Base-by-base conservation (phyloP, 805 yeast genomes). In the Barnettozyma pratensis region DNA sequence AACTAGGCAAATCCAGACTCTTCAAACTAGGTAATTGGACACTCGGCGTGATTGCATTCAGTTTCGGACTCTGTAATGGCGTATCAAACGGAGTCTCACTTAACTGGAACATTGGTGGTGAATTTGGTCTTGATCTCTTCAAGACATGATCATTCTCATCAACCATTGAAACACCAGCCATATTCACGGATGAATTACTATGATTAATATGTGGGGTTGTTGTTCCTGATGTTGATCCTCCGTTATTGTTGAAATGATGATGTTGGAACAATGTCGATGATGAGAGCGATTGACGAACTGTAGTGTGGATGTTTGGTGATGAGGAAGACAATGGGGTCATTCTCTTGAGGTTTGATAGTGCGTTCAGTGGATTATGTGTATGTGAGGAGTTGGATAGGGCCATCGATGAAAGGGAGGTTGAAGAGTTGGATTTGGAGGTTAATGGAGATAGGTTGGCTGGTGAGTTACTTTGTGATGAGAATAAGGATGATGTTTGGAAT, bases 1-100 rank as follows among this genome's bases (percentile, higher is more conserved):
- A 39, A 19, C 52, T 54, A 19, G 65, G 65, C 6, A 61, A 39
- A 42, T 57, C 64, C 48, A 61, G 45, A 47, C 59, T 55, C 48
- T 54, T 61, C 30, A 61, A 46, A 25, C 64, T 59, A 25, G 65
- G 65, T 35, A 61, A 37, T 5, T 51, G 56, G 19, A 45, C 27
- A 26, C 44, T 41, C 7, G 58, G 54, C 3, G 50, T 46, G 3
- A 43, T 31, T 2, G 62, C 54, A 30, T 45, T 41, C 40, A 75
- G 54, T 41, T 65, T 74, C n/a, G 80, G 80, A 42, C 76, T 70
- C 47, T 76, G 79, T 30, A 69, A 56, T 11, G 79, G 79, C 0
- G 80, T 76, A 49, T 72, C 75, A 38, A 75, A 54, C 9, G 80
- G 80, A 6, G 80, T 76, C 11, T 73, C 79, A 45, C 63, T 65